phyloP scores from a whole-genome alignment of 805 yeast species.

The Ogataea methylovora region DNA sequence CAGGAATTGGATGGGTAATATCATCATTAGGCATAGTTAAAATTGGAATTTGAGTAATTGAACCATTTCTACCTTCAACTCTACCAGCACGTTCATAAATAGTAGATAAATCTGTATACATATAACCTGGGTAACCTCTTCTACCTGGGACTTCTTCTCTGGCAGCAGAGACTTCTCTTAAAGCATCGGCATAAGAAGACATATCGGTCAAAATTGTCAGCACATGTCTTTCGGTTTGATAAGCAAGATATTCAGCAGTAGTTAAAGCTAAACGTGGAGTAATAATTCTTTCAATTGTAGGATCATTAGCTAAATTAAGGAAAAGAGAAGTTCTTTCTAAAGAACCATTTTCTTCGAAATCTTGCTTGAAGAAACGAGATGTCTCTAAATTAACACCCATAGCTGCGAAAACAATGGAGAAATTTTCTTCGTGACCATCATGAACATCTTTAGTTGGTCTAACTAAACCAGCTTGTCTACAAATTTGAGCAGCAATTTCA shows the following conservation, averaged over 20 bases:
- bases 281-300: slow-evolving; percentile 98
- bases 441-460: slow-evolving; percentile 99
- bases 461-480: slow-evolving; percentile 99
- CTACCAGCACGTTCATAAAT: slow-evolving; percentile 99
- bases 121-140: slow-evolving; percentile 99
- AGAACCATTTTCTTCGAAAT: slow-evolving; percentile 98
- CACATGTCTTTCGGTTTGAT: slow-evolving; percentile 98
- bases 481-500: slow-evolving; percentile 99
- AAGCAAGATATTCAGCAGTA: slow-evolving; percentile 97
- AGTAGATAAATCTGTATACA: slow-evolving; percentile 99
- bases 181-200: slow-evolving; percentile 99
- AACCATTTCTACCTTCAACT: slow-evolving; percentile 99
- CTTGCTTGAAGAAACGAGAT: slow-evolving; percentile 97
- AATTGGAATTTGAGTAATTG: slow-evolving; percentile 97
- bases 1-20: slow-evolving; percentile 99
- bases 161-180: slow-evolving; percentile 99
- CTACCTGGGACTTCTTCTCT: slow-evolving; percentile 99
- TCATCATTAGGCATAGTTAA: slow-evolving; percentile 99
- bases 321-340: slow-evolving; percentile 95
- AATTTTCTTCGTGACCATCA: slow-evolving; percentile 99
- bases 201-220: slow-evolving; percentile 96
- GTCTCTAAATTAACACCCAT: slow-evolving; percentile 99
- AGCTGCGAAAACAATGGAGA: slow-evolving; percentile 98
- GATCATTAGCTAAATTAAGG: slow-evolving; percentile 97
- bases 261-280: slow-evolving; percentile 98